These are phyloP conservation scores for Psilocybe cyanescens DNA, from an alignment of 768 basidiomycete species.

Conservation along the genomic window DNA sequence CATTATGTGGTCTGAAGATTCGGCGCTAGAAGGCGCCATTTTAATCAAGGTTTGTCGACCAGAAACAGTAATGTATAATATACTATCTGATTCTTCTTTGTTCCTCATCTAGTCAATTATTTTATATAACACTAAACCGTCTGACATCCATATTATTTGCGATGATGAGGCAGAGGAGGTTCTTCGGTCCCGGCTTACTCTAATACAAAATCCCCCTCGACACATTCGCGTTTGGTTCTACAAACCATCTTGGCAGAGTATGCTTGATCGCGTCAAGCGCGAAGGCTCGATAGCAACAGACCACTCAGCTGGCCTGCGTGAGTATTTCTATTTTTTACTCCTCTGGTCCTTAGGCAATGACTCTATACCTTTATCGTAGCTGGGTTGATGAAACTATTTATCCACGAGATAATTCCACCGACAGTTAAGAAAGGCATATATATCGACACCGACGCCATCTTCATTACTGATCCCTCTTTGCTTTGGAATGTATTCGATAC, in stretches of 20 bases:
- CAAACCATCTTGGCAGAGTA: constrained; percentile 40
- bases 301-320: constrained; percentile 52
- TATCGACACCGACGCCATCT: constrained; percentile 55
- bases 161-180: constrained; percentile 44
- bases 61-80: background rate
- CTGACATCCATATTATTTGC: constrained; percentile 48
- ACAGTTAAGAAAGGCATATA: constrained; percentile 49
- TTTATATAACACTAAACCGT: constrained; percentile 40
- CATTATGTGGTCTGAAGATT: constrained; percentile 46
- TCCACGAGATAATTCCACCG: constrained; percentile 51
- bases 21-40: constrained; percentile 45
- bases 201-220: constrained; percentile 40
- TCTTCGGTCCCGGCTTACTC: constrained; percentile 39
- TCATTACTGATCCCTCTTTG: constrained; percentile 48
- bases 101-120: constrained; percentile 28
- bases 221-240: constrained; percentile 46
- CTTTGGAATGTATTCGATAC: constrained; percentile 46
- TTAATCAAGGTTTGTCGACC: constrained; percentile 39
- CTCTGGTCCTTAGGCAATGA: background rate
- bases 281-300: constrained; percentile 49
- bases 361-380: constrained; percentile 28
- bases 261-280: constrained; percentile 46
- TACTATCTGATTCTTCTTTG: too few relatives aligned
- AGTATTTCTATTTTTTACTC: constrained; percentile 24
- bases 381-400: constrained; percentile 56